Evolutionary conservation across 352 stramenopile species (phyloP).

Genomic region (Phytopythium helicoides): DNA sequence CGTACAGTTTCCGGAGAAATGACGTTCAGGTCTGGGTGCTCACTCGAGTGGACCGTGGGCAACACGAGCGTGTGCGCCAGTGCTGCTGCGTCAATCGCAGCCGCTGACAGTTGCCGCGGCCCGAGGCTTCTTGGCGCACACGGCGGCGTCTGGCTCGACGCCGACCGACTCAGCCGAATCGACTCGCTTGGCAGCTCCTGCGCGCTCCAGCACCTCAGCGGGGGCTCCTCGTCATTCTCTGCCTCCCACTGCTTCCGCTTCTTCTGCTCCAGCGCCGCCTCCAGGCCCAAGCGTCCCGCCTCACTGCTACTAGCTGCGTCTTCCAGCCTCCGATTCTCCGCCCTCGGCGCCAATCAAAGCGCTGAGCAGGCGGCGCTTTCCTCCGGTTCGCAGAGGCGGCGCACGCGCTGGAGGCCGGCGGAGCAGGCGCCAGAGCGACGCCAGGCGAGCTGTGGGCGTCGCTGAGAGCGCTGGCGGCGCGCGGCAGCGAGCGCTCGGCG

Average conservation of each 20-base stretch:
- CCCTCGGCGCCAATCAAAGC: not conserved
- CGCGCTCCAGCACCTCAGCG: not conserved
- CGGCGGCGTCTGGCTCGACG: not conserved
- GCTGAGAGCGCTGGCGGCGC: too few species aligned
- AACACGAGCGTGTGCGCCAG: slow-evolving; percentile 22
- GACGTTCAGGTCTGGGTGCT: slow-evolving; percentile 60
- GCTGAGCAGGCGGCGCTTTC: slow-evolving; percentile 3
- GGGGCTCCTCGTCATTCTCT: not conserved
- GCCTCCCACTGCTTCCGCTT: slow-evolving; percentile 24
- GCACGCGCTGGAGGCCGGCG: too few species aligned
- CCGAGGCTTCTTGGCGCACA: not conserved
- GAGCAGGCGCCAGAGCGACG: too few species aligned
- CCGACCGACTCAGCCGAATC: not conserved
- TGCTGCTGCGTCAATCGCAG: not conserved
- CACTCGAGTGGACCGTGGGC: slow-evolving; percentile 48
- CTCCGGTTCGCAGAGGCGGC: not conserved
- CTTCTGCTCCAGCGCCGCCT: slow-evolving; percentile 15
- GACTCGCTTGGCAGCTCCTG: not conserved
- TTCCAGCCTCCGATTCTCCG: too few species aligned
- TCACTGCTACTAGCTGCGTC: too few species aligned
- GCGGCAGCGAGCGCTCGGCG: too few species aligned
- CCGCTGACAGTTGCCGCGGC: slow-evolving; percentile 7
- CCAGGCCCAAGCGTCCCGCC: too few species aligned
- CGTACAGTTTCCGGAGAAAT: slow-evolving; percentile 46
- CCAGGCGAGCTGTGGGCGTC: too few species aligned